Conservation (phyloP, 2,329 filamentous ascomycete genomes). For the Colletotrichum sp. region DNA sequence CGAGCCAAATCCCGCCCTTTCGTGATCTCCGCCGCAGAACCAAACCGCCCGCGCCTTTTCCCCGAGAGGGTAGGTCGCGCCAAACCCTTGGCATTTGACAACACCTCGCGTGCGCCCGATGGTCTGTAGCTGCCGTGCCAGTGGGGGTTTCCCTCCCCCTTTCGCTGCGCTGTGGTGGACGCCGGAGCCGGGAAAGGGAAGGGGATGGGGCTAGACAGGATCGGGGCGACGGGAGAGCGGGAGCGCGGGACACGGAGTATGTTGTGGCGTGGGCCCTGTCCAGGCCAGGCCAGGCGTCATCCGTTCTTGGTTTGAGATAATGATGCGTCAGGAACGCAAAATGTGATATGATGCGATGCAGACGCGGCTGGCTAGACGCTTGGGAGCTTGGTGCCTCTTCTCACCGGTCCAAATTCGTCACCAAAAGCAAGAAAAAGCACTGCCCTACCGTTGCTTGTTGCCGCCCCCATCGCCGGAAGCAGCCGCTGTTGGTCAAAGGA, state of each 20-base stretch:
- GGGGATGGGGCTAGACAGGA: neutral
- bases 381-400: neutral
- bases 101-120: neutral
- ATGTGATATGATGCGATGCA: neutral
- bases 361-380: neutral
- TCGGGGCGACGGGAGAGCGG: neutral
- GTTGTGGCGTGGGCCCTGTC: slow-evolving; percentile 3
- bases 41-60: neutral
- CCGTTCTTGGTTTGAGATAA: neutral
- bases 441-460: neutral
- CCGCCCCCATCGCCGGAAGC: neutral
- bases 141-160: neutral
- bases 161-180: neutral
- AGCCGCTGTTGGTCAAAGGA: neutral
- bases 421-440: neutral
- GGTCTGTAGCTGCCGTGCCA: neutral
- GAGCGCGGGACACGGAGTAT: neutral
- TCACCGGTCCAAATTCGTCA: neutral
- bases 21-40: neutral
- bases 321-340: neutral
- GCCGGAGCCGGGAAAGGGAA: neutral
- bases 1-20: neutral
- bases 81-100: neutral
- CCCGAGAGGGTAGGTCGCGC: slow-evolving; percentile 1
- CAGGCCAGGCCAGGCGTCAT: neutral